phyloP scores from a whole-genome alignment of 768 basidiomycete species.

The Podaxis sp. region DNA sequence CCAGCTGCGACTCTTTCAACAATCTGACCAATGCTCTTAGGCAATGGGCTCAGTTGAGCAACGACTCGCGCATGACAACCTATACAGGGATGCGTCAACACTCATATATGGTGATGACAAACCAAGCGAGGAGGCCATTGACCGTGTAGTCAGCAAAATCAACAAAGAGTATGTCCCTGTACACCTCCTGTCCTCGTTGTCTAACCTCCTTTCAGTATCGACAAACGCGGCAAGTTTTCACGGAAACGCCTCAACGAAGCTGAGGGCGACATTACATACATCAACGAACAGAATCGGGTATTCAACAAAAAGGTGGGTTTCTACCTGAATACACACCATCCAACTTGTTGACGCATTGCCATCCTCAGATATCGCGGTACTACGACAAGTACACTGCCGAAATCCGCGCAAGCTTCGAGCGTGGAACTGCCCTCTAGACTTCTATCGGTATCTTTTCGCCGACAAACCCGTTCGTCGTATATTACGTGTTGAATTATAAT shows the following conservation, averaged over 20 bases:
- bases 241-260: conserved; percentile 88
- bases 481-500: conserved; percentile 1
- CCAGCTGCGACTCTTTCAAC: background rate
- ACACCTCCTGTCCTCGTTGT: background rate
- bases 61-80: conserved; percentile 65
- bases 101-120: conserved; percentile 94
- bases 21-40: conserved; percentile 25
- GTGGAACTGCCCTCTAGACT: conserved; percentile 80
- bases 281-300: conserved; percentile 96
- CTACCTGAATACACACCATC: background rate
- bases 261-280: conserved; percentile 96
- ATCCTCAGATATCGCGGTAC: conserved; percentile 77
- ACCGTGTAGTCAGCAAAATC: conserved; percentile 85
- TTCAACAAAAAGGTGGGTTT: conserved; percentile 89
- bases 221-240: conserved; percentile 87
- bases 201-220: conserved; percentile 49
- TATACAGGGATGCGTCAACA: conserved; percentile 93
- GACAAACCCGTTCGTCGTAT: background rate
- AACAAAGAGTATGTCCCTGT: conserved; percentile 77
- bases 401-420: conserved; percentile 96
- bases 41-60: conserved; percentile 35
- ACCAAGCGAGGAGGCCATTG: conserved; percentile 93
- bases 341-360: background rate
- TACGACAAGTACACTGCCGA: conserved; percentile 97
- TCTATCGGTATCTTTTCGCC: background rate